phyloP scores from a whole-genome alignment of 345 rosid genomes.

The Gossypium anomalum region DNA sequence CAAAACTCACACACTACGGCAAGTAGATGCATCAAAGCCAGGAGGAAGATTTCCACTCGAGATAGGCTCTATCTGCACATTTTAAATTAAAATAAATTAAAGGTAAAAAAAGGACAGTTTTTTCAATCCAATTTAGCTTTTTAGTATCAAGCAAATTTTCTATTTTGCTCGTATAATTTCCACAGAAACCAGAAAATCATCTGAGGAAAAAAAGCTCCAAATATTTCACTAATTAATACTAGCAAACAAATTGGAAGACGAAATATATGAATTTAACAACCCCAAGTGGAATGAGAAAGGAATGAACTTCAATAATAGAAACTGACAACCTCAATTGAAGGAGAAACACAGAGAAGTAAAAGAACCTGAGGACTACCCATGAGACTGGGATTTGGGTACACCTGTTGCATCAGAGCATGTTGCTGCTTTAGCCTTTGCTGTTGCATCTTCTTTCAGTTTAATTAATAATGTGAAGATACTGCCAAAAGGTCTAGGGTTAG shows the following conservation, averaged over 20 bases:
- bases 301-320: background rate
- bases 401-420: conserved; percentile 58
- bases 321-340: background rate
- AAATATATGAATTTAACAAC: background rate
- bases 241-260: background rate
- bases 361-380: conserved; percentile 56
- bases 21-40: conserved; percentile 69
- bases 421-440: conserved; percentile 59
- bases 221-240: background rate
- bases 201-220: background rate
- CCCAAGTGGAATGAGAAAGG: background rate
- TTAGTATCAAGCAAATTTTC: too few species aligned
- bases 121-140: background rate
- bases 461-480: background rate
- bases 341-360: background rate
- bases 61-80: conserved; percentile 81
- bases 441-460: conserved; percentile 29
- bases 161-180: background rate
- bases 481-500: conserved; percentile 2
- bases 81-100: conserved; percentile 12
- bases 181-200: background rate
- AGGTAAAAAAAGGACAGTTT: background rate
- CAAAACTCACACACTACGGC: conserved; percentile 88
- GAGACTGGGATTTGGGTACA: conserved; percentile 47
- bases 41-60: conserved; percentile 85